Base-by-base conservation (phyloP, 1,284 basidiomycete species). In the Athelia psychrophila region DNA sequence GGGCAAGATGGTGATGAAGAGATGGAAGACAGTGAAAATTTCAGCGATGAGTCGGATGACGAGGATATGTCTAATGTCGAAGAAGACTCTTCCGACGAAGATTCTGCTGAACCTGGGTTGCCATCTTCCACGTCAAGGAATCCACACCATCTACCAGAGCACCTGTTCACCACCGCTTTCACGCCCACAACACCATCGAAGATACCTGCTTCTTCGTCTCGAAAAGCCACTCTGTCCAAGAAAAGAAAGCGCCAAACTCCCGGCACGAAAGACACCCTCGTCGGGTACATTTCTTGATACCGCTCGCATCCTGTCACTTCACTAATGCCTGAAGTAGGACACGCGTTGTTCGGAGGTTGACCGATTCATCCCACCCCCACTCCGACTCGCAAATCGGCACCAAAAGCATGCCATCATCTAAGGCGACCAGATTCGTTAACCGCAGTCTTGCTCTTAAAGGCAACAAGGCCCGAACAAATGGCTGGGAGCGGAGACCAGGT, bases 101-200 rank as follows among this genome's bases (percentile, higher is more conserved):
- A 22, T 3, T 49, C 51, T 3, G 62, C 64, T 9, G 60, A 58
- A 2, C 60, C 55, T n/a, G 38, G n/a, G 20, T 8, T 16, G 6
- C 6, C 16, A 8, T 42, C 38, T n/a, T 18, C 16, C 24, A 10
- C 15, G 30, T 18, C 24, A 19, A 48, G 33, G 25, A 70, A 63
- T 55, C 57, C 60, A 15, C 64, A 72, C 40, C 74, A 79, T 56
- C 75, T 80, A 16, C 73, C 76, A 6, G 79, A 80, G 56, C 71
- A 77, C 48, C 60, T 81, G 23, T 80, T 80, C 58, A 54, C 64
- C 1, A 67, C 76, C 52, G 79, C 79, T 1, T 79, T 80, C 55
- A 59, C 71, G 1, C 56, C 66, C 2, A 64, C 59, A 6, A 16
- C 38, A 42, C 38, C 16, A 45, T 45, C 50, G 9, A n/a, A 19